A percentile compares a stretch with the other conserved stretches of the same genome.
These are phyloP conservation scores for Ganoderma meredithae DNA, from an alignment of 1,284 basidiomycete genomes.

Conservation along the genomic window DNA sequence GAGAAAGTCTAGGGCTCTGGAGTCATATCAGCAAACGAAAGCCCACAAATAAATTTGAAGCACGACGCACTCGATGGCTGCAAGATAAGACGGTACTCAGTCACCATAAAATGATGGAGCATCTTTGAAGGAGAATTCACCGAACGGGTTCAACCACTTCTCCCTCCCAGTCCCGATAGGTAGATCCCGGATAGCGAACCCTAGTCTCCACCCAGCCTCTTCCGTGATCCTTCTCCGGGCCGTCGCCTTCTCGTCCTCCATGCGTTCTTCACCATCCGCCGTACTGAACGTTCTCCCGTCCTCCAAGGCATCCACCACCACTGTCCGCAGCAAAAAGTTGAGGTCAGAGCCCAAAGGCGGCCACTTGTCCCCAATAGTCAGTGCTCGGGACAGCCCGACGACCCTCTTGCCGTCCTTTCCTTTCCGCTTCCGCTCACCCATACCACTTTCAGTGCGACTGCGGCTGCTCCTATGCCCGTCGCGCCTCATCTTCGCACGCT, in stretches of 20 bases:
- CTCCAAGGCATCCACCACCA: slow-evolving; percentile 79
- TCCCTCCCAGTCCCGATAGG: slow-evolving; percentile 67
- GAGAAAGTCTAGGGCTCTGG: slow-evolving; percentile 85
- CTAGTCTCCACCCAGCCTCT: slow-evolving; percentile 80
- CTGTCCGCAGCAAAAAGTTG: slow-evolving; percentile 80
- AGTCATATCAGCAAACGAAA: neutral
- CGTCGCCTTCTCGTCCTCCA: slow-evolving; percentile 34
- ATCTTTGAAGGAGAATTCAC: slow-evolving; percentile 51
- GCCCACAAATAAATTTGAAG: neutral
- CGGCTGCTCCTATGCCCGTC: slow-evolving; percentile 13
- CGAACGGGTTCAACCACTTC: slow-evolving; percentile 80
- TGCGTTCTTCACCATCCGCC: slow-evolving; percentile 27
- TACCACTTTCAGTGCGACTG: slow-evolving; percentile 9
- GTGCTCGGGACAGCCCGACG: slow-evolving; percentile 74
- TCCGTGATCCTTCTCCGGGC: slow-evolving; percentile 49
- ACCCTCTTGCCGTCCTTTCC: slow-evolving; percentile 54
- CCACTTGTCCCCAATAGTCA: slow-evolving; percentile 79
- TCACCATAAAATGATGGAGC: neutral
- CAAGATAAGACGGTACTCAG: slow-evolving; percentile 17
- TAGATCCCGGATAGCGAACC: slow-evolving; percentile 82
- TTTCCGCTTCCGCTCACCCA: neutral
- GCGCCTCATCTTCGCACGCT: slow-evolving; percentile 11
- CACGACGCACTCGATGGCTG: slow-evolving; percentile 66
- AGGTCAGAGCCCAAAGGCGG: slow-evolving; percentile 86
- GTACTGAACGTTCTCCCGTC: slow-evolving; percentile 27